These are phyloP conservation scores for Volvox carteri DNA, from an alignment of 163 green algal species.

Conservation along the genomic window DNA sequence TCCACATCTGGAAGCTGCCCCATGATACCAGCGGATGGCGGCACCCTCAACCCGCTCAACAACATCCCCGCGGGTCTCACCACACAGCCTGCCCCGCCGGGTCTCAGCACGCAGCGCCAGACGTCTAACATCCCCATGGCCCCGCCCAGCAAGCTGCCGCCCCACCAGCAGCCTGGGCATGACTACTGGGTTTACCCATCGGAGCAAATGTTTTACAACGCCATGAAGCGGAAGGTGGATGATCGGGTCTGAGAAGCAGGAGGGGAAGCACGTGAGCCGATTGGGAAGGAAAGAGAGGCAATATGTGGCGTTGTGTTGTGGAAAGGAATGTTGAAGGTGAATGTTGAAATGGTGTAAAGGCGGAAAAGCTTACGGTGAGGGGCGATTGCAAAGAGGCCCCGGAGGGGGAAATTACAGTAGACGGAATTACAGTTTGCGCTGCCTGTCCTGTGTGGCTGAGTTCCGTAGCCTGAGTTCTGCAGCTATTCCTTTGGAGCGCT, in stretches of 20 bases:
- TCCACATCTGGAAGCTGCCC: slow-evolving; percentile 25
- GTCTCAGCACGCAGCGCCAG: slow-evolving; percentile 23
- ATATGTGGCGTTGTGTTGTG: no score
- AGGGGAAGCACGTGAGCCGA: no score
- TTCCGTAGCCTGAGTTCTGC: no score
- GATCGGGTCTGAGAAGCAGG: not conserved
- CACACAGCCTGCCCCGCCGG: not conserved
- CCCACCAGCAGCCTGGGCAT: slow-evolving; percentile 43
- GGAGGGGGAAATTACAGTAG: no score
- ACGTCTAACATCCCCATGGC: slow-evolving; percentile 48
- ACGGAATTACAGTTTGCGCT: no score
- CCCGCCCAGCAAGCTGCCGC: slow-evolving; percentile 26
- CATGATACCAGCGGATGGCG: not conserved
- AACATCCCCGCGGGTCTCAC: slow-evolving; percentile 34
- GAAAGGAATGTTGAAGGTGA: no score
- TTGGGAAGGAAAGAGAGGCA: no score
- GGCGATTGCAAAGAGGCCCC: no score
- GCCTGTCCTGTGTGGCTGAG: no score
- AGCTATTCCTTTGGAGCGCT: no score
- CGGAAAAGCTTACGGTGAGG: no score
- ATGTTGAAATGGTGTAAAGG: no score
- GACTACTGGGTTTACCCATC: slow-evolving; percentile 90
- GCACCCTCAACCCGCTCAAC: slow-evolving; percentile 48
- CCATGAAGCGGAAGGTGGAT: slow-evolving; percentile 91
- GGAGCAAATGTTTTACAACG: slow-evolving; percentile 95